A percentile compares a stretch with the other conserved stretches of the same genome.
These are phyloP conservation scores for Xylaria sp. DNA, from an alignment of 2,329 filamentous ascomycete genomes.

Conservation along the genomic window DNA sequence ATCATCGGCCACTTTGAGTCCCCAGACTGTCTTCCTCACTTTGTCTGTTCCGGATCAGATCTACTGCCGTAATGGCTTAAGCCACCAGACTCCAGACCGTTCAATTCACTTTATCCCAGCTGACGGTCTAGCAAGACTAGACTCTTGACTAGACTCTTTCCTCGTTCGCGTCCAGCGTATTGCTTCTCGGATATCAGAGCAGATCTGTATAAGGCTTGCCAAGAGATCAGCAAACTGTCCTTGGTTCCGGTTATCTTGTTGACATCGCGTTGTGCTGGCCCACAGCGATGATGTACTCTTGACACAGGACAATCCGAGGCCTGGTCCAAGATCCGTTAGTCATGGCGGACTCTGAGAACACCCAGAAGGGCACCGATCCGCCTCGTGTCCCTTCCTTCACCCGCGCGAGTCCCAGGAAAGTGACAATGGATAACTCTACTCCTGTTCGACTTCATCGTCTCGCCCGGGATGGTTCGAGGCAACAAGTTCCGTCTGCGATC, in stretches of 20 bases:
- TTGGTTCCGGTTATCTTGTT: neutral
- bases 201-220: neutral
- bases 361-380: constrained; percentile 21
- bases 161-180: neutral
- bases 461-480: constrained; percentile 37
- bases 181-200: neutral
- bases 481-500: constrained; percentile 14
- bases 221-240: neutral
- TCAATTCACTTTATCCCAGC: neutral
- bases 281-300: constrained; percentile 16
- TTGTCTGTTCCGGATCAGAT: neutral
- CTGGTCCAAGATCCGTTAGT: constrained; percentile 13
- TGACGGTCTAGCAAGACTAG: neutral
- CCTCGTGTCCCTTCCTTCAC: constrained; percentile 22
- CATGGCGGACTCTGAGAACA: constrained; percentile 28
- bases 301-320: constrained; percentile 8
- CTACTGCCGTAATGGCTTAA: constrained; percentile 3
- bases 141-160: neutral
- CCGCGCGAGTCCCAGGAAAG: constrained; percentile 35
- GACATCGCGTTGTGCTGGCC: neutral
- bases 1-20: neutral
- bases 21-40: neutral
- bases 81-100: neutral
- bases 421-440: constrained; percentile 42
- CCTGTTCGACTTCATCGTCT: constrained; percentile 44